phyloP scores from a whole-genome alignment of 257 asterid species.

The Rauvolfia tetraphylla region DNA sequence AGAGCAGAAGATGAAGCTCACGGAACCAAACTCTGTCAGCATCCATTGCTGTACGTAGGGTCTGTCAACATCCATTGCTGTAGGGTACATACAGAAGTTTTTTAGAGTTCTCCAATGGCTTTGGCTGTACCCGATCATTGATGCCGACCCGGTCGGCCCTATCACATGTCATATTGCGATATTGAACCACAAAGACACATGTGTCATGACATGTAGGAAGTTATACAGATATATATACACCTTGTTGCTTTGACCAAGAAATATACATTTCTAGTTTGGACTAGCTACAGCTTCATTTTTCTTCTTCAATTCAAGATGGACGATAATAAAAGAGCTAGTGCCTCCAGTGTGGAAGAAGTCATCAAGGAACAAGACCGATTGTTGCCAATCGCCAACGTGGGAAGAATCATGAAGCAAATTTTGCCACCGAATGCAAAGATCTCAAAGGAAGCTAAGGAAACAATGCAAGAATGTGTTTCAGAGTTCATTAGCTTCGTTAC shows the following conservation, averaged over 20 bases:
- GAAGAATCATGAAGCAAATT: constrained; percentile 68
- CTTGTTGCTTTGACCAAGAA: constrained; percentile 9
- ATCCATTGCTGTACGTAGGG: too few species aligned
- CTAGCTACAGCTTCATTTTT: too few species aligned
- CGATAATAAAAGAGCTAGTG: constrained; percentile 26
- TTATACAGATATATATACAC: background rate
- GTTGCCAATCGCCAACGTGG: constrained; percentile 71
- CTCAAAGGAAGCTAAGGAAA: constrained; percentile 75
- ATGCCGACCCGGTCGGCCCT: constrained; percentile 28
- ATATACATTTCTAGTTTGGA: constrained; percentile 5
- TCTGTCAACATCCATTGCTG: too few species aligned
- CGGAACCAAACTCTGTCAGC: background rate
- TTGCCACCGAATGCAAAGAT: constrained; percentile 61
- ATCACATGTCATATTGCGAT: constrained; percentile 24
- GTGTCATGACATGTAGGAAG: constrained; percentile 6
- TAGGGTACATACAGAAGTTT: too few species aligned
- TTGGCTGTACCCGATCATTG: constrained; percentile 12
- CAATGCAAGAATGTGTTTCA: constrained; percentile 78
- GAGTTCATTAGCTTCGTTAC: constrained; percentile 73
- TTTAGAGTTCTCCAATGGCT: background rate
- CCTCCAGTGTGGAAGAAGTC: constrained; percentile 17
- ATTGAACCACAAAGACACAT: constrained; percentile 22
- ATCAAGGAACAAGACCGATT: constrained; percentile 46
- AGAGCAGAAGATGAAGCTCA: too few species aligned
- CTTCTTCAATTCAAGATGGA: constrained; percentile 30